Percentiles rank a stretch among this genome's conserved stretches.
phyloP scores from a whole-genome alignment of 805 yeast genomes.

The Lachancea waltii region DNA sequence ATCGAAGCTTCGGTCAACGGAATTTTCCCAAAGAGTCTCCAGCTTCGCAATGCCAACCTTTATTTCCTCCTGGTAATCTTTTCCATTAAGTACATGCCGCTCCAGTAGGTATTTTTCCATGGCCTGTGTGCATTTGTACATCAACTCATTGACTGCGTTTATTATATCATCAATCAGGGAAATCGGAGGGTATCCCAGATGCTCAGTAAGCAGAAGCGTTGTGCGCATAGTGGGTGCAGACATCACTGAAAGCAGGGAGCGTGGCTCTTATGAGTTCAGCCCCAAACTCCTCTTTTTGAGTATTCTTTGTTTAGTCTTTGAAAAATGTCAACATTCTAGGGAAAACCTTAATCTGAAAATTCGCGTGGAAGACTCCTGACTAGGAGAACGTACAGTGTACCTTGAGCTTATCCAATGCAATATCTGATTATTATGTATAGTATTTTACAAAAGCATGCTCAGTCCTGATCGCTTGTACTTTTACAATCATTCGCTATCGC shows the following conservation, averaged over 20 bases:
- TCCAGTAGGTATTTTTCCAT: constrained; percentile 56
- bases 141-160: constrained; percentile 76
- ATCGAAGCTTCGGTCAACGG: constrained; percentile 78
- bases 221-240: constrained; percentile 35
- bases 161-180: constrained; percentile 80
- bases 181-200: constrained; percentile 77
- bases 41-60: constrained; percentile 73
- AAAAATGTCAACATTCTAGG: too few relatives aligned
- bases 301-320: too few relatives aligned
- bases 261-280: background rate
- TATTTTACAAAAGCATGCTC: background rate
- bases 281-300: too few relatives aligned
- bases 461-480: background rate
- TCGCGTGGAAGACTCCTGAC: too few relatives aligned
- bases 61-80: constrained; percentile 45
- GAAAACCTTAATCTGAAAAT: too few relatives aligned
- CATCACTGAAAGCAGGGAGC: constrained; percentile 17
- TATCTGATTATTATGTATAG: background rate
- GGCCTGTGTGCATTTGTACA: constrained; percentile 76
- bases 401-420: background rate
- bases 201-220: constrained; percentile 67
- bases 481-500: constrained; percentile 19
- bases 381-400: too few relatives aligned
- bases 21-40: constrained; percentile 66
- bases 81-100: constrained; percentile 16